Base-by-base conservation (phyloP, 106 monocot genomes). In the Apostasia shenzhenica region DNA sequence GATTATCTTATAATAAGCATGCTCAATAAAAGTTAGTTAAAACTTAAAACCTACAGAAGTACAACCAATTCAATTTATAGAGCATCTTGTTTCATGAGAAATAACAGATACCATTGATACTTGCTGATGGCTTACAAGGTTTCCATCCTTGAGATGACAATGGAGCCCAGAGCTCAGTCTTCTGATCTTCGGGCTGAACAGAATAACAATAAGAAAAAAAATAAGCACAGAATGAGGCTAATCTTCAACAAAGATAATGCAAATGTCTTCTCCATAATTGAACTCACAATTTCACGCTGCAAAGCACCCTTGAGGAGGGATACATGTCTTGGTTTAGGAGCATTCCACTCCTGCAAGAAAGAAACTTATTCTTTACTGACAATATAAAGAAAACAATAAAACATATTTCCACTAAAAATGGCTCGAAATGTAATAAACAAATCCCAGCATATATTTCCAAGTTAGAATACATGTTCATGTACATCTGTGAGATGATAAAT, bases 281-380 rank as follows among this genome's bases (percentile, higher is more conserved):
- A 40, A 77, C 90, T 94, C 69, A 91, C 94, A 56, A 81, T 80
- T 60, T 79, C 63, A 5, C 82, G 82, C 41, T 83, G 79, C 26
- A 91, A 70, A 60, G 91, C 94, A 54, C 73, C 91, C n/a, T 75
- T 85, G 58, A 91, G 41, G 74, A 94, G 83, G 68, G 79, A 76
- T 7, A 80, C 79, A 66, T 94, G 94, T 71, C 76, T 85, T 40
- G 94, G 88, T 73, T 91, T 90, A 39, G 91, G 83, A 67, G 85
- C 74, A 81, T 85, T 94, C 85, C 82, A 91, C 67, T 94, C 88
- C 94, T 94, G 85, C 72, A 78, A 14, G 14, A 55, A 48, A 55
- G 48, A n/a, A 48, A 59, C 2, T 40, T 59, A 8, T 9, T 6
- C 59, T 59, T 59, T 40, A 59, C 1, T 10, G 5, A 6, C 39